These are phyloP conservation scores for Solanum paucissectum DNA, from an alignment of 257 asterid genomes.

Conservation along the genomic window DNA sequence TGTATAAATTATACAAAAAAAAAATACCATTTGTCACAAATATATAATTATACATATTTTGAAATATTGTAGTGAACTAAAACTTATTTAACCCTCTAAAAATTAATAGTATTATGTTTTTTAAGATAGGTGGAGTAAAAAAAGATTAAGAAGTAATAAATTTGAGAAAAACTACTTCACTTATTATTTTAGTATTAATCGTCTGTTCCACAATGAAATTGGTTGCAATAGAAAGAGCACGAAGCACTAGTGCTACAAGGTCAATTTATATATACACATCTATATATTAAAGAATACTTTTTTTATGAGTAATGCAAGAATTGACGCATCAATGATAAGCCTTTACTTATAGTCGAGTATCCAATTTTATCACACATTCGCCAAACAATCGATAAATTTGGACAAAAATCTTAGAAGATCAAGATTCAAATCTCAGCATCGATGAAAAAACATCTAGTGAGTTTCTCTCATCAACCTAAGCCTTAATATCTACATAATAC, in stretches of 20 bases:
- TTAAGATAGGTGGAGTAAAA: too few relatives aligned
- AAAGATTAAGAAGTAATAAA: too few relatives aligned
- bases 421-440: background rate
- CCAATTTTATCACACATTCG: background rate
- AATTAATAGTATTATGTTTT: too few relatives aligned
- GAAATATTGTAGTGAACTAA: background rate
- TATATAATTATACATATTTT: too few relatives aligned
- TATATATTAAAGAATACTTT: too few relatives aligned
- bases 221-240: background rate
- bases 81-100: background rate
- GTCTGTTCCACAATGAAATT: background rate
- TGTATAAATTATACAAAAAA: background rate
- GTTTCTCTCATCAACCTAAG: background rate
- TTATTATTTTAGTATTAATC: background rate
- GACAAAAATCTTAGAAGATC: background rate
- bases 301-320: background rate
- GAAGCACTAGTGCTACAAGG: background rate
- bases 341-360: background rate
- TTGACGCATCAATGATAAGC: background rate
- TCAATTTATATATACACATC: background rate
- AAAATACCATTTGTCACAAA: background rate
- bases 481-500: background rate
- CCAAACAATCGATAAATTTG: background rate
- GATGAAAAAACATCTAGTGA: background rate
- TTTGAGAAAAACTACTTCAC: background rate